phyloP scores from a whole-genome alignment of 805 yeast genomes.

The Metschnikowia peoriensis region DNA sequence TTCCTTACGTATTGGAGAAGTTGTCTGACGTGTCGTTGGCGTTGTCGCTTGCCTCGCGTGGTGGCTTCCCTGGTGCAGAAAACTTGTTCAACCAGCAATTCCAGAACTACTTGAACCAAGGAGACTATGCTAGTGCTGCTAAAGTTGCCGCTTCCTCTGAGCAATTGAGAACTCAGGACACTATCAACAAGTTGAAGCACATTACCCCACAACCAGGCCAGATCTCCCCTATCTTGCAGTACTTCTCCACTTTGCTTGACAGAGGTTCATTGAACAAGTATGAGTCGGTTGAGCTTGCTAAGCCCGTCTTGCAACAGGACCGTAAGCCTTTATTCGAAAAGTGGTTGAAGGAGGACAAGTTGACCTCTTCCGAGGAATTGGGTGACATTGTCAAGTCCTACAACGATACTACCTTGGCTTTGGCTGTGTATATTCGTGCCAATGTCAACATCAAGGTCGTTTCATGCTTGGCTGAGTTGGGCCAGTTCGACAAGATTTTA shows the following conservation, averaged over 20 bases:
- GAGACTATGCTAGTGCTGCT: conserved; percentile 91
- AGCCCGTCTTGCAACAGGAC: conserved; percentile 93
- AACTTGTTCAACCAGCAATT: conserved; percentile 87
- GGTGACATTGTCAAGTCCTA: conserved; percentile 94
- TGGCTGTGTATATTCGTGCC: conserved; percentile 87
- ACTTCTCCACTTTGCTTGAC: conserved; percentile 87
- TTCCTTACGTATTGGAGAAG: conserved; percentile 85
- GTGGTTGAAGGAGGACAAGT: conserved; percentile 93
- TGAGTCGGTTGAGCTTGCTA: conserved; percentile 92
- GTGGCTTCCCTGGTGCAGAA: conserved; percentile 97
- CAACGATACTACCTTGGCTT: conserved; percentile 74
- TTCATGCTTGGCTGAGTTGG: conserved; percentile 87
- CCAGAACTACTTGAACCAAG: conserved; percentile 75
- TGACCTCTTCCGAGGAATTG: conserved; percentile 92
- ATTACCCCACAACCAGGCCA: conserved; percentile 92
- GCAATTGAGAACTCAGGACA: conserved; percentile 89
- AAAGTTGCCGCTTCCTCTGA: conserved; percentile 95
- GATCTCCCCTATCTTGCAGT: conserved; percentile 90
- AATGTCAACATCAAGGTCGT: conserved; percentile 86
- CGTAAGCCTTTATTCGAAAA: conserved; percentile 91
- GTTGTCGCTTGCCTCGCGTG: conserved; percentile 84
- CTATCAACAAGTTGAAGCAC: conserved; percentile 87
- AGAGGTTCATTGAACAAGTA: conserved; percentile 88
- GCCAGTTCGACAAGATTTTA: conserved; percentile 92
- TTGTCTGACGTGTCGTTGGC: conserved; percentile 86